Evolutionary conservation across 1,284 basidiomycete species (phyloP), one percentile per base, ranked within the genome.

Genomic region (Hemileia vastatrix): DNA sequence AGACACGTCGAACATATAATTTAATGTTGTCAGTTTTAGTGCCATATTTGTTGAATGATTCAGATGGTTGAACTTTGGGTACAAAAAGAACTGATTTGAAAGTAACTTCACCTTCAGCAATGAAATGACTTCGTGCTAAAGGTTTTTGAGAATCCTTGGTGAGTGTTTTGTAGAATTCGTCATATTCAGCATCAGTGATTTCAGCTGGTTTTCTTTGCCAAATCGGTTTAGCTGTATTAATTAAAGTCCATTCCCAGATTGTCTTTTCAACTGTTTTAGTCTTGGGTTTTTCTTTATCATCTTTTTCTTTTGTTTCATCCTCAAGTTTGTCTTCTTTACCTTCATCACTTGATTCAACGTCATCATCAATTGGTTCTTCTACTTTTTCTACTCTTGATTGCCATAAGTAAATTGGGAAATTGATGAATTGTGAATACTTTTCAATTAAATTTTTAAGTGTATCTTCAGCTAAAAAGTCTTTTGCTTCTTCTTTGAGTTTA

Each of bases 371-470:
- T 4, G 69, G 67, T 21, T 74, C 72, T 50, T 78, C 74, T 9
- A 72, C 68, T 1, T 69, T 71, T 47, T n/a, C n/a, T n/a, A n/a
- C n/a, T n/a, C n/a, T n/a, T n/a, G n/a, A n/a, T n/a, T n/a, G n/a
- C 75, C 82, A 85, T 21, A 95, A 78, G 75, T 90, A 95, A 67
- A 96, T 87, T 0, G 92, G 92, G 80, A 91, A 93, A 0, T 86
- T 80, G 0, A 90, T 87, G 77, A 90, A 95, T 1, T 83, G 83
- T 2, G 92, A 94, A 76, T 96, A 90, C 72, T 91, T 93, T 74
- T 85, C n/a, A n/a, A 95, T 83, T 43, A 95, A 79, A 4, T 81
- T 80, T 59, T 82, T 83, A 61, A 95, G 78, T 64, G 78, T 83
- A 8, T 80, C 75, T 1, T 79, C 78, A n/a, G 86, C 83, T 47